A percentile compares a stretch with the other conserved stretches of the same genome.
These are phyloP conservation scores for Strobilomyces echinocephalus DNA, from an alignment of 768 basidiomycete species.

Conservation along the genomic window DNA sequence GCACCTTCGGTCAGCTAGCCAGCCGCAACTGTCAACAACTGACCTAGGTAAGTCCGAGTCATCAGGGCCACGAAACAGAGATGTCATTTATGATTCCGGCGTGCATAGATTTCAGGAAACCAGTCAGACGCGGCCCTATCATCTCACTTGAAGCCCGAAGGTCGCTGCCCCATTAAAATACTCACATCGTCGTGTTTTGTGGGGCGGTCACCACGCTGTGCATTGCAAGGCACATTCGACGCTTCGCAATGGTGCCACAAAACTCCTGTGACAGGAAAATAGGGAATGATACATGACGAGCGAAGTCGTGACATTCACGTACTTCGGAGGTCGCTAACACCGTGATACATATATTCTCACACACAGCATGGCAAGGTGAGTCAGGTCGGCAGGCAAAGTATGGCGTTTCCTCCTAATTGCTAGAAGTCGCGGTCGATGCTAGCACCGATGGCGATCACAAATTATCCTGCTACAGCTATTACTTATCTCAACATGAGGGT, in stretches of 20 bases:
- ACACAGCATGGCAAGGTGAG: slow-evolving; percentile 29
- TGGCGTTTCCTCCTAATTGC: slow-evolving; percentile 19
- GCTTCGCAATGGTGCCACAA: not conserved
- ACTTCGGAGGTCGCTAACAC: slow-evolving; percentile 8
- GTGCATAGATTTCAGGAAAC: not conserved
- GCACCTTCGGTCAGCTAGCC: not conserved
- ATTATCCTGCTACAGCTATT: slow-evolving; percentile 16
- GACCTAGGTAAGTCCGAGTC: not conserved
- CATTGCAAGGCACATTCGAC: not conserved
- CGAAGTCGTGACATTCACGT: slow-evolving; percentile 1
- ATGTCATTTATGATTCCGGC: not conserved
- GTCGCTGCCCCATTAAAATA: not conserved
- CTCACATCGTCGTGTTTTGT: not conserved
- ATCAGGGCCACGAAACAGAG: not conserved
- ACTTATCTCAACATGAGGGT: slow-evolving; percentile 3
- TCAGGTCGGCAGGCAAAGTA: slow-evolving; percentile 26
- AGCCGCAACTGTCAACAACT: slow-evolving; percentile 6
- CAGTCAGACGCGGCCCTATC: not conserved
- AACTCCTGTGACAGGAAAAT: not conserved
- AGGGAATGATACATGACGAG: not conserved
- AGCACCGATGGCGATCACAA: slow-evolving; percentile 19
- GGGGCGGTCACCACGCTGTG: slow-evolving; percentile 9
- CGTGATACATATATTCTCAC: slow-evolving; percentile 21
- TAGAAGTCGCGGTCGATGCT: slow-evolving; percentile 16
- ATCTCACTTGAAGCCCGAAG: not conserved